Evolutionary conservation across 2,329 filamentous ascomycete species (phyloP).

Genomic region (Aspergillus costaricaensis): DNA sequence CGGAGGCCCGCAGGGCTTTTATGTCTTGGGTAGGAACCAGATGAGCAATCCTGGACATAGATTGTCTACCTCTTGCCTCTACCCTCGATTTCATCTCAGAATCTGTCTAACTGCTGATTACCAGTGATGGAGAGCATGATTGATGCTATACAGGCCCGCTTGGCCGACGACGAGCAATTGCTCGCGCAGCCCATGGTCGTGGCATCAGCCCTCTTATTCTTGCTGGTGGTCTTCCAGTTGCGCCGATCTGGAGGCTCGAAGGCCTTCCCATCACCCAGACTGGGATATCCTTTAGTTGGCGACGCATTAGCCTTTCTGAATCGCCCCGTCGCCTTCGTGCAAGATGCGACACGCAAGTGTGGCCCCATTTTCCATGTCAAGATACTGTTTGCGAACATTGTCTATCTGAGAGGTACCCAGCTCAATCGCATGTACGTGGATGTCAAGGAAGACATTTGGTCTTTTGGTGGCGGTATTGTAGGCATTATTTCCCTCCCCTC

Average conservation of each 20-base stretch:
- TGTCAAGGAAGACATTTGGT: background rate
- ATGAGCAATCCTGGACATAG: background rate
- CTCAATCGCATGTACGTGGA: background rate
- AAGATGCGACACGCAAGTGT: background rate
- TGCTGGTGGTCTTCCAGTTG: background rate
- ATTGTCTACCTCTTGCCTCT: background rate
- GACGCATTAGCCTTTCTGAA: background rate
- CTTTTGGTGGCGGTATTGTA: conserved; percentile 1
- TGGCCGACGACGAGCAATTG: background rate
- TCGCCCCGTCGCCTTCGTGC: background rate
- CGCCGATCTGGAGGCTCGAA: background rate
- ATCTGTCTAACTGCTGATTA: too few relatives aligned
- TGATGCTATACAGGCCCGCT: background rate
- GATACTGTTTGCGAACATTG: background rate
- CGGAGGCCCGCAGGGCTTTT: background rate
- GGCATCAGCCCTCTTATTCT: background rate
- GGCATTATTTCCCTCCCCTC: background rate
- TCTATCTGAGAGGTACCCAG: background rate
- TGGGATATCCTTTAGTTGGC: background rate
- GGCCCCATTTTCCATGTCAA: background rate
- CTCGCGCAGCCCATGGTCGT: background rate
- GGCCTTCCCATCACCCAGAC: background rate
- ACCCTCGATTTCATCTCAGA: background rate
- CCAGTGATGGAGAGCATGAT: background rate
- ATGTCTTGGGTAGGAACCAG: background rate